These are phyloP conservation scores for Volvox carteri DNA, from an alignment of 163 green algal species.

Conservation along the genomic window DNA sequence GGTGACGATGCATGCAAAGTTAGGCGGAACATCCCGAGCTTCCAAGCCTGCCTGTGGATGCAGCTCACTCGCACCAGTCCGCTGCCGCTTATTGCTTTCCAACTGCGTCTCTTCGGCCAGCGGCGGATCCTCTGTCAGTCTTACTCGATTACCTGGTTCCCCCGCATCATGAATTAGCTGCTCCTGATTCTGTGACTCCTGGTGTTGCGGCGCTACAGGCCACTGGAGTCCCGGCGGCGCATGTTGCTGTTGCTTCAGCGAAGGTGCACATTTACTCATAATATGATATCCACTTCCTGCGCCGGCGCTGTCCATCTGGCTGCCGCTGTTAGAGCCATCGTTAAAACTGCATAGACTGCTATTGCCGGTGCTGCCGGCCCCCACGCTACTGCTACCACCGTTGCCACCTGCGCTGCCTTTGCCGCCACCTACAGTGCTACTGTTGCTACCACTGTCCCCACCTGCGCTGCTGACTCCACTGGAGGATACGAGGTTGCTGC, in stretches of 20 bases:
- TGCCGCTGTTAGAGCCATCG: neutral
- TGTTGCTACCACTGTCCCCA: neutral
- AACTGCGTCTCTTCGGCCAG: neutral
- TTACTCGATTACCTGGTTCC: no score
- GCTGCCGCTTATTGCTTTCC: neutral
- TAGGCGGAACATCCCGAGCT: neutral
- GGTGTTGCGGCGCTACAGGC: neutral
- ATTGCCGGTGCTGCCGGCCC: neutral
- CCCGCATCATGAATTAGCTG: no score
- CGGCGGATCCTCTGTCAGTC: neutral
- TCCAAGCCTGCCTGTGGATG: neutral
- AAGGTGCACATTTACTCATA: conserved; percentile 29
- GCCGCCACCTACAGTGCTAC: neutral
- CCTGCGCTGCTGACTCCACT: neutral
- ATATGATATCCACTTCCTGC: conserved; percentile 20
- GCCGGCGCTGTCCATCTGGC: neutral
- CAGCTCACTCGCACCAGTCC: neutral
- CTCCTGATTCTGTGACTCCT: neutral
- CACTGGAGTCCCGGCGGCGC: neutral
- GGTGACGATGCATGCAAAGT: no score
- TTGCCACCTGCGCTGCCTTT: neutral
- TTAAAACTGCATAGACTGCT: neutral
- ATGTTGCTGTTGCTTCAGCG: neutral
- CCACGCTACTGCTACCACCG: neutral
- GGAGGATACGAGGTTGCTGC: neutral